phyloP scores from a whole-genome alignment of 495 filamentous ascomycete genomes.

The Aspergillus nidulans region DNA sequence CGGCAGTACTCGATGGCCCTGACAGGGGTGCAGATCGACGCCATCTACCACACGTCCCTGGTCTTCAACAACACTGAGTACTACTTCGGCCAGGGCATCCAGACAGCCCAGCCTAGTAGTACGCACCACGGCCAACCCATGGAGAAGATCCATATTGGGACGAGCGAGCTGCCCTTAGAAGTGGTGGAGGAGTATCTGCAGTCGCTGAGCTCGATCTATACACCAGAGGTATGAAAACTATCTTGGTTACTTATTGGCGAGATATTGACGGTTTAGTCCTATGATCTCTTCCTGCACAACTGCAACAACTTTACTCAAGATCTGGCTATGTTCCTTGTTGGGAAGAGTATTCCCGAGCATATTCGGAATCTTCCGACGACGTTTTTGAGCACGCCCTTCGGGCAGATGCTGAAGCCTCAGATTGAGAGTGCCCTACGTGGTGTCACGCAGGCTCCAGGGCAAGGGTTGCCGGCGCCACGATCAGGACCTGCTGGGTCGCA shows the following conservation, averaged over 20 bases:
- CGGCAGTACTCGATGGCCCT: slow-evolving; percentile 45
- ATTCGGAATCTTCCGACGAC: slow-evolving; percentile 85
- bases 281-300: slow-evolving; percentile 86
- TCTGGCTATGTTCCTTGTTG: slow-evolving; percentile 84
- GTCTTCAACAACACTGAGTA: slow-evolving; percentile 75
- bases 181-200: slow-evolving; percentile 87
- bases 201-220: slow-evolving; percentile 76
- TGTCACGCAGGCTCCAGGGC: slow-evolving; percentile 53
- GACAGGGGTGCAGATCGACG: slow-evolving; percentile 73
- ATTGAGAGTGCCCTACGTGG: slow-evolving; percentile 70
- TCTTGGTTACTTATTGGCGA: not conserved
- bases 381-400: slow-evolving; percentile 85
- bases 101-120: slow-evolving; percentile 69
- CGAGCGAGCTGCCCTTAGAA: slow-evolving; percentile 73
- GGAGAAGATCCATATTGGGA: slow-evolving; percentile 68
- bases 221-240: slow-evolving; percentile 55
- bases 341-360: slow-evolving; percentile 79
- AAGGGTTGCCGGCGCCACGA: slow-evolving; percentile 2
- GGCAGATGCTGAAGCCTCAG: slow-evolving; percentile 81
- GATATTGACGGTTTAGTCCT: slow-evolving; percentile 52
- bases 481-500: slow-evolving; percentile 13
- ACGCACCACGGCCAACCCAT: slow-evolving; percentile 86
- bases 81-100: slow-evolving; percentile 72
- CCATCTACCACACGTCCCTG: slow-evolving; percentile 87
- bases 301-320: slow-evolving; percentile 99